Conservation (phyloP, 306 rosid species). For the Datisca glomerata region DNA sequence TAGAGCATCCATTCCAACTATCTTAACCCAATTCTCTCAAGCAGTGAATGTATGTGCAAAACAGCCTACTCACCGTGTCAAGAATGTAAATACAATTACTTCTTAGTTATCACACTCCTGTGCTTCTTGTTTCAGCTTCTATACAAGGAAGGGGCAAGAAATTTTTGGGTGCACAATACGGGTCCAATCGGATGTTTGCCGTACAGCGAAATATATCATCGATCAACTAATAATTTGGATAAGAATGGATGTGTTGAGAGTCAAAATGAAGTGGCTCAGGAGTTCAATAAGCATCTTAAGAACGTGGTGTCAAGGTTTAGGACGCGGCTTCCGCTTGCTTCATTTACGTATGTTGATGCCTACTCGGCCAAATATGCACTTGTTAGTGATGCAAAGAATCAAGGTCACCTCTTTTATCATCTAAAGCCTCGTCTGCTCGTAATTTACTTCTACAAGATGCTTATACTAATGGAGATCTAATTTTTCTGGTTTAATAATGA, state of each 20-base stretch:
- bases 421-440: no score
- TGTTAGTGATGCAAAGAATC: conserved; percentile 37
- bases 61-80: background rate
- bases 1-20: conserved; percentile 49
- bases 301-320: conserved; percentile 24
- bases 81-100: background rate
- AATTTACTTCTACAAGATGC: no score
- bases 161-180: conserved; percentile 71
- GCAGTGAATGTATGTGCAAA: conserved; percentile 40
- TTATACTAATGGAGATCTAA: no score
- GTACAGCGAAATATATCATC: conserved; percentile 25
- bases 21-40: conserved; percentile 31
- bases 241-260: conserved; percentile 53
- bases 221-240: conserved; percentile 40
- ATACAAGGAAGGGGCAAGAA: conserved; percentile 62
- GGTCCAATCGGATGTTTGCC: conserved; percentile 87
- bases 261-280: conserved; percentile 59
- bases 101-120: conserved; percentile 1
- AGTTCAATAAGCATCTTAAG: conserved; percentile 62
- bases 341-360: conserved; percentile 51
- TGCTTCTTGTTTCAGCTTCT: conserved; percentile 35
- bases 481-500: conserved; percentile 15
- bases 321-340: conserved; percentile 35
- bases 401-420: conserved; percentile 25
- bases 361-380: conserved; percentile 56